Base-by-base conservation (phyloP, 148 eudicot species). In the Agrostemma githago region DNA sequence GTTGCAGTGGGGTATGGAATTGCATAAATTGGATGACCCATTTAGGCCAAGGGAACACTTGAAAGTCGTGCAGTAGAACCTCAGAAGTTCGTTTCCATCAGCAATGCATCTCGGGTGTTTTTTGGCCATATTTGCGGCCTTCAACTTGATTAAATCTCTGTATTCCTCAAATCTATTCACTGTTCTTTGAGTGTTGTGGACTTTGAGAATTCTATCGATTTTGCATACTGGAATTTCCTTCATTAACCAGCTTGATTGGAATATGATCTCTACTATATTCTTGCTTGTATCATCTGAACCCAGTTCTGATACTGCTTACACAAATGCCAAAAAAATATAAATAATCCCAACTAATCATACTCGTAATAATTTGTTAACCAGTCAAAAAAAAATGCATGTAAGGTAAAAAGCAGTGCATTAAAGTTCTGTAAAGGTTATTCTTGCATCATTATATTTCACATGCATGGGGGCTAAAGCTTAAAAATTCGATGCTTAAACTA, bases 251-350 rank as follows among this genome's bases (percentile, higher is more conserved):
- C 98, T 93, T 83, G 98, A 94, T 84, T 94, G 97, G 82, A 94
- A 94, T 87, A 94, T 94, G 74, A 94, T 94, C 83, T 94, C 98
- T 65, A 94, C 98, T 83, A 94, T 94, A 88, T 91, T 94, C 87
- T 88, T 89, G 90, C 98, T 92, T 71, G 98, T 88, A 81, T 94
- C 98, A 38, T 94, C 97, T 20, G 92, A 81, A 8, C 96, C 98
- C 80, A 94, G 48, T 74, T 91, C 98, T 20, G 93, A 91, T 2
- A 94, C 98, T 94, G 82, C 74, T 59, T 17, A 46, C 7, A 21
- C 17, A 59, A 73, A 26, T 11, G 34, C 34, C 2, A 66, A 16
- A 20, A 0, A 15, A 15, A 63, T 34, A 63, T 8, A 48, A 48
- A 48, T 26, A 26, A 26, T 26, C n/a, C n/a, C n/a, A n/a, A 26